phyloP scores from a whole-genome alignment of 176 grass and related monocot genomes.

The Carex myosuroides region DNA sequence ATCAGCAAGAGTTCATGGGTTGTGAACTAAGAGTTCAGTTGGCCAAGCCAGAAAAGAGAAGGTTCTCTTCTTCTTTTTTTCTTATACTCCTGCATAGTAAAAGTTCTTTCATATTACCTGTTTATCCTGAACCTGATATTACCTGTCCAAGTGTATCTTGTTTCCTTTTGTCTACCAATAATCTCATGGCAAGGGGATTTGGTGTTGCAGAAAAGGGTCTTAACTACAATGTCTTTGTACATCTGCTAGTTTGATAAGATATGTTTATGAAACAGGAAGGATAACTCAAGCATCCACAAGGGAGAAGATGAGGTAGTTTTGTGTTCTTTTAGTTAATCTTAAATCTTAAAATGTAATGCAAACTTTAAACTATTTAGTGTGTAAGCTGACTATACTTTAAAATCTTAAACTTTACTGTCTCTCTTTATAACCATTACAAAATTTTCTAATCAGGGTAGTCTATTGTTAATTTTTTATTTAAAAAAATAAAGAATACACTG shows the following conservation, averaged over 20 bases:
- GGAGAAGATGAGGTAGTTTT: slow-evolving; percentile 43
- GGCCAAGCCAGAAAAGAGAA: slow-evolving; percentile 41
- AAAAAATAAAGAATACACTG: no score
- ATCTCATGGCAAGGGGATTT: not conserved
- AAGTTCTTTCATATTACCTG: not conserved
- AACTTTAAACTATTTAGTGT: no score
- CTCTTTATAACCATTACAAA: no score
- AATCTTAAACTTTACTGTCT: no score
- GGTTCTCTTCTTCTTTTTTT: slow-evolving; percentile 23
- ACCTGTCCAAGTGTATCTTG: not conserved
- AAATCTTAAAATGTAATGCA: no score
- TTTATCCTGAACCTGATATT: not conserved
- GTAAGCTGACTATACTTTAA: no score
- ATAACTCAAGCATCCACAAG: slow-evolving; percentile 44
- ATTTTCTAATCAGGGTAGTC: no score
- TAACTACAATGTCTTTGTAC: not conserved
- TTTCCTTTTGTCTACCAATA: not conserved
- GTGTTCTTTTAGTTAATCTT: not conserved
- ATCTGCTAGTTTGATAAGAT: not conserved
- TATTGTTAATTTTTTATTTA: no score
- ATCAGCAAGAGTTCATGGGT: slow-evolving; percentile 45
- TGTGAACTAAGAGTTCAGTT: slow-evolving; percentile 48
- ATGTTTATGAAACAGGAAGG: slow-evolving; percentile 35
- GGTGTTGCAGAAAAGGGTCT: not conserved
- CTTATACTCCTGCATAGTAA: not conserved